Percentiles rank a stretch among this genome's conserved stretches.
Evolutionary conservation across 208 protist species (phyloP).

Genomic region (Leishmania gerbilli): DNA sequence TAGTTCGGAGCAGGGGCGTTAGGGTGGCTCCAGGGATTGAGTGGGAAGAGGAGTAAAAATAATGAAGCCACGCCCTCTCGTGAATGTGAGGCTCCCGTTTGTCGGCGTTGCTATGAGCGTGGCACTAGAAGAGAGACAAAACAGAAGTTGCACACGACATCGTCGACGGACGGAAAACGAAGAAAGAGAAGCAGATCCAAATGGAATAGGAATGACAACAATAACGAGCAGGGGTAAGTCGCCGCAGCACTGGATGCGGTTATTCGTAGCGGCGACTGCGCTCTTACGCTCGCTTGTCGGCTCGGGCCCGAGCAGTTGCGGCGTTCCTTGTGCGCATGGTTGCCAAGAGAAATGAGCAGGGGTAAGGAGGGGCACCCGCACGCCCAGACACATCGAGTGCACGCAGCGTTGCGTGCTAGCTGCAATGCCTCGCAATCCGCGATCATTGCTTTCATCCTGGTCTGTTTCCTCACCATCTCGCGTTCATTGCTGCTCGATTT

Average conservation of each 20-base stretch:
- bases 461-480: not conserved
- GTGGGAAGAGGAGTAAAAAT: constrained; percentile 2
- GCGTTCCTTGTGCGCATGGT: not conserved
- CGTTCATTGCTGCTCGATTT: not conserved
- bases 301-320: not conserved
- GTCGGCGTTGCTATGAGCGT: not conserved
- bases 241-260: not conserved
- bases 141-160: not conserved
- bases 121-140: not conserved
- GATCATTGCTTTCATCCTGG: not conserved
- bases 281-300: not conserved
- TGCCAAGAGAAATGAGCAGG: not conserved
- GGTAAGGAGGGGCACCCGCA: not conserved
- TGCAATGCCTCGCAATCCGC: not conserved
- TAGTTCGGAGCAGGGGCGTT: not conserved
- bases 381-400: not conserved
- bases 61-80: constrained; percentile 3
- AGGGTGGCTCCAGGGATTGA: not conserved
- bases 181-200: not conserved
- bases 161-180: not conserved
- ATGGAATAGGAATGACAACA: not conserved
- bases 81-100: not conserved
- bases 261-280: not conserved
- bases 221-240: not conserved
- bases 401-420: not conserved